These are phyloP conservation scores for Calonectria pseudoturangicola DNA, from an alignment of 2,329 filamentous ascomycete genomes.

Conservation along the genomic window DNA sequence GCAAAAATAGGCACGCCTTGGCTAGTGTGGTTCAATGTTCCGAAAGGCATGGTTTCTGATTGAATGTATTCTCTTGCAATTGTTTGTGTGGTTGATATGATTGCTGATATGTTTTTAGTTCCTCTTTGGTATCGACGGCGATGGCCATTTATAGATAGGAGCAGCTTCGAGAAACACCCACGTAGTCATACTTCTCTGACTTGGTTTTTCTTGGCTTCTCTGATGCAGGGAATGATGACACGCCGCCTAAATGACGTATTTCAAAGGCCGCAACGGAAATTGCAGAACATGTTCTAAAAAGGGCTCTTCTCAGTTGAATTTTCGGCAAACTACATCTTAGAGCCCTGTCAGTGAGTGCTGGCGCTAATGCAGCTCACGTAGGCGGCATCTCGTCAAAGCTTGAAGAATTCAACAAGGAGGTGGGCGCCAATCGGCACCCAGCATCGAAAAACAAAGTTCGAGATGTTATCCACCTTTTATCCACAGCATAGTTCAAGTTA, in stretches of 20 bases:
- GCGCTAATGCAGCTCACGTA: neutral
- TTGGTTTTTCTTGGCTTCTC: no score
- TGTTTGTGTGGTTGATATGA: no score
- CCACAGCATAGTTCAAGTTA: neutral
- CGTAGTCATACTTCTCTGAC: no score
- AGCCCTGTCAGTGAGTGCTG: neutral
- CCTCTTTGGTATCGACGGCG: no score
- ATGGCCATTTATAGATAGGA: no score
- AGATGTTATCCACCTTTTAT: neutral
- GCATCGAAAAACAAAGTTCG: neutral
- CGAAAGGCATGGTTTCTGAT: constrained; percentile 27
- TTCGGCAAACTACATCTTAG: neutral
- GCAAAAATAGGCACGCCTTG: constrained; percentile 36
- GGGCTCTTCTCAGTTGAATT: neutral
- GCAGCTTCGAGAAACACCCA: no score
- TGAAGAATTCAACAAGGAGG: neutral
- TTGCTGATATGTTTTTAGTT: no score
- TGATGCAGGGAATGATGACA: no score
- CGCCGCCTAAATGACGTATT: no score
- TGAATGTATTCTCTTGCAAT: no score
- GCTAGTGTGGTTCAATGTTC: constrained; percentile 30
- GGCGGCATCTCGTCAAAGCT: neutral
- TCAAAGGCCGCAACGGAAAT: neutral
- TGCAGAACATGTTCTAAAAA: neutral
- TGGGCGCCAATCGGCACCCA: neutral